phyloP scores from a whole-genome alignment of 1,139 yeast species.

The Suzukiozyma palmioleophila region DNA sequence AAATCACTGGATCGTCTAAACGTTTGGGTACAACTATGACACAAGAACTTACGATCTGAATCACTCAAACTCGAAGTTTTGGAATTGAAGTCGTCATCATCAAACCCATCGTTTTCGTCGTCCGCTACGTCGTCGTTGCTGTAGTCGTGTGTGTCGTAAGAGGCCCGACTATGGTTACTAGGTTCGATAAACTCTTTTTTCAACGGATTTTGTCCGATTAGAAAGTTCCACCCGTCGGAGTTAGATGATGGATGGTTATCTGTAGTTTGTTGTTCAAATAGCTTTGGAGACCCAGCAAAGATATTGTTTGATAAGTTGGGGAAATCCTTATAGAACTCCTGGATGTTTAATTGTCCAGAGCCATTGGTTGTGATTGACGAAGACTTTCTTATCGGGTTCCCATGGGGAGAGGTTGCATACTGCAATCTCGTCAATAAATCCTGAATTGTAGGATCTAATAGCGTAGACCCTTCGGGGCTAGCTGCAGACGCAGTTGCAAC shows the following conservation, averaged over 20 bases:
- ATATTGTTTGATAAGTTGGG: conserved; percentile 43
- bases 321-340: conserved; percentile 37
- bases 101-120: conserved; percentile 8
- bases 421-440: conserved; percentile 48
- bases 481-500: conserved; percentile 42
- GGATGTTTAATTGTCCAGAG: conserved; percentile 42
- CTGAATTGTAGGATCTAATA: conserved; percentile 52
- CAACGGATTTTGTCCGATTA: conserved; percentile 23
- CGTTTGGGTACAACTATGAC: conserved; percentile 48
- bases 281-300: conserved; percentile 17
- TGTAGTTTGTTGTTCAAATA: conserved; percentile 3
- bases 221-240: conserved; percentile 34
- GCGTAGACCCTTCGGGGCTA: conserved; percentile 17
- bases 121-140: conserved; percentile 9
- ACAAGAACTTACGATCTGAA: conserved; percentile 34
- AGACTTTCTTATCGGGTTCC: conserved; percentile 38
- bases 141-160: conserved; percentile 6
- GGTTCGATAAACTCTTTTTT: background rate
- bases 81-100: conserved; percentile 4
- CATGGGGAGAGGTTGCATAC: conserved; percentile 53
- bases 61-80: conserved; percentile 8
- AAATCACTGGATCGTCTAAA: conserved; percentile 62
- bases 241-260: conserved; percentile 13
- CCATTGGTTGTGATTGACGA: conserved; percentile 35
- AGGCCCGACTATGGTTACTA: background rate